Conservation (phyloP, 495 filamentous ascomycete genomes). For the Penicillium verhagenii region DNA sequence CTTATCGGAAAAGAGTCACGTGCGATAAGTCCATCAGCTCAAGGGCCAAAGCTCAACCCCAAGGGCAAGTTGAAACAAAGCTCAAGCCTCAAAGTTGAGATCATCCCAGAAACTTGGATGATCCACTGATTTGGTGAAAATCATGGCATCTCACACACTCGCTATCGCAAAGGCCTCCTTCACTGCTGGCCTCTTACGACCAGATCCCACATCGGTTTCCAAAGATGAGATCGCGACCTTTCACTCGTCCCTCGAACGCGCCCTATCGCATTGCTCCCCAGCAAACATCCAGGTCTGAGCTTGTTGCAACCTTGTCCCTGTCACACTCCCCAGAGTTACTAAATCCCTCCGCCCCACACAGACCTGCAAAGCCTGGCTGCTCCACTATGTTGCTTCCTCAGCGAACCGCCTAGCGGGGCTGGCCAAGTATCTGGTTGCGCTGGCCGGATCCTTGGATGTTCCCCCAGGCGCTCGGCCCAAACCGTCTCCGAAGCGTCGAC, state of each 20-base stretch:
- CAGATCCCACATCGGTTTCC: conserved; percentile 69
- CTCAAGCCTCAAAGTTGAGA: neutral
- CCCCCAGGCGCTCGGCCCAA: conserved; percentile 23
- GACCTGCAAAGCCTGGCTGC: conserved; percentile 86
- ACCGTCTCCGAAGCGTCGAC: conserved; percentile 63
- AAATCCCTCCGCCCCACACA: conserved; percentile 51
- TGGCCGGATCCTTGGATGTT: conserved; percentile 58
- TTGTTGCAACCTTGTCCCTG: conserved; percentile 29
- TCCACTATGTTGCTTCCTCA: conserved; percentile 68
- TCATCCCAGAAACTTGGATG: neutral
- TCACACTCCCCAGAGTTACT: conserved; percentile 32
- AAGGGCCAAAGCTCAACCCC: neutral
- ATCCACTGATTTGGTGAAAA: neutral
- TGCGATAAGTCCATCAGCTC: neutral
- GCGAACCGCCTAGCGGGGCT: conserved; percentile 62
- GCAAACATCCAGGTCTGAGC: conserved; percentile 94
- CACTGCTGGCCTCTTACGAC: conserved; percentile 68
- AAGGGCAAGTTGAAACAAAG: neutral
- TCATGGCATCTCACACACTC: conserved; percentile 72
- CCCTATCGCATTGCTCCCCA: conserved; percentile 71
- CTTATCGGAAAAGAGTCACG: neutral
- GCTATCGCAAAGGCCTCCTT: conserved; percentile 82
- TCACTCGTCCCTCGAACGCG: conserved; percentile 64
- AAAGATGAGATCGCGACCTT: conserved; percentile 72
- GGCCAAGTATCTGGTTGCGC: conserved; percentile 72